Base-by-base conservation (phyloP, 2,329 filamentous ascomycete genomes). In the Apiospora saccharicola region DNA sequence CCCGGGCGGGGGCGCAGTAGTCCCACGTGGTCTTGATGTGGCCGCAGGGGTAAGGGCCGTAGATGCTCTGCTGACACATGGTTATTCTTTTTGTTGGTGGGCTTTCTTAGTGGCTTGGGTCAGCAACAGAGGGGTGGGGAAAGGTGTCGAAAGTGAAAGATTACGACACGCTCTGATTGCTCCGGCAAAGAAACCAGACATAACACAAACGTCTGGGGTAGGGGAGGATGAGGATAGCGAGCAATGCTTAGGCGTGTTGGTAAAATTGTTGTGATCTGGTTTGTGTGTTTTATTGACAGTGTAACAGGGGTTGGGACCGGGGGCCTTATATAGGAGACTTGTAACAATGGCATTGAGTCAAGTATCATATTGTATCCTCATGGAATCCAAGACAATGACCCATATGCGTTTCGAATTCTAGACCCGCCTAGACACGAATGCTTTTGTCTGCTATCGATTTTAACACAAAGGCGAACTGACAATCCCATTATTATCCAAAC, bases 31-130 rank as follows among this genome's bases (percentile, higher is more conserved):
- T 47, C 12, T 69, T 72, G 0, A 10, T 30, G 53, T 79, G 79
- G 1, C 75, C 76, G 71, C 78, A 80, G 0, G 78, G 79, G 53
- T 80, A 79, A 1, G 73, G 74, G 4, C 72, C 68, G 67, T 4
- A 72, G 70, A 47, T 72, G 51, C 46, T 74, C 8, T 24, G 70
- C 73, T 14, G 75, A 67, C 53, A 77, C 73, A 26, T 74, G n/a
- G 3, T 34, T 8, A 1, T 1, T 8, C 5, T 13, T n/a, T 6
- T 1, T 8, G 13, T 12, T 61, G 14, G 6, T 14, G 19, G 57
- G 19, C 8, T 19, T 64, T 64, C 7, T 41, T 64, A 30, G 1
- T n/a, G 30, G 19, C 2, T 34, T 64, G 30, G 53, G 34, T 64
- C 19, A 64, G 57, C n/a, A 41, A 19, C 10, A 64, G 19, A 19